These are phyloP conservation scores for Oryza nivara DNA, from an alignment of 176 grass and related monocot species.

Conservation along the genomic window DNA sequence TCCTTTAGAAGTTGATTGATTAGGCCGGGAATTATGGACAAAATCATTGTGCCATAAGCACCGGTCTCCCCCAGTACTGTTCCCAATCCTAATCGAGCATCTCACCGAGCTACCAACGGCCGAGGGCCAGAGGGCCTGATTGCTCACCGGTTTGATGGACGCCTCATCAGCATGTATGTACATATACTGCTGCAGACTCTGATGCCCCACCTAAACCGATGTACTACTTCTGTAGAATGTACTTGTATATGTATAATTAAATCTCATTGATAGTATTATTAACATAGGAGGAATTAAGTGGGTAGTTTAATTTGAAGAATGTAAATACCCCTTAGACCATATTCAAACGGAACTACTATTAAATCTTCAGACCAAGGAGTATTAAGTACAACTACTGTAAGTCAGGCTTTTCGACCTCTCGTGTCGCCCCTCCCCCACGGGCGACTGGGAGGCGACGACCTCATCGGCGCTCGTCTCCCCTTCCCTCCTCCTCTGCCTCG, in stretches of 20 bases:
- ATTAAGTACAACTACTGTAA: too few relatives aligned
- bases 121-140: not conserved
- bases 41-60: slow-evolving; percentile 39
- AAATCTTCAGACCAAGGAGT: too few relatives aligned
- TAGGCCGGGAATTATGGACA: slow-evolving; percentile 19
- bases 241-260: not conserved
- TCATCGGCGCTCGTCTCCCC: too few relatives aligned
- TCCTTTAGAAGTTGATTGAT: slow-evolving; percentile 31
- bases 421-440: too few relatives aligned
- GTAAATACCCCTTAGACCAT: not conserved
- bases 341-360: not conserved
- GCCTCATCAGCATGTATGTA: slow-evolving; percentile 14
- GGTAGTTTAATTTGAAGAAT: not conserved
- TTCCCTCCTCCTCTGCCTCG: too few relatives aligned
- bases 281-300: not conserved
- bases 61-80: not conserved
- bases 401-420: too few relatives aligned
- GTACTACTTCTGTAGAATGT: not conserved
- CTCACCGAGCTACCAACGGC: not conserved
- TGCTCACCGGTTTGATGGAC: slow-evolving; percentile 27
- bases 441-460: too few relatives aligned
- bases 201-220: not conserved
- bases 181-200: slow-evolving; percentile 3
- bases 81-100: slow-evolving; percentile 4
- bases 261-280: not conserved